Base-by-base conservation (phyloP, 768 basidiomycete species). In the Hortiboletus flavorubellus region DNA sequence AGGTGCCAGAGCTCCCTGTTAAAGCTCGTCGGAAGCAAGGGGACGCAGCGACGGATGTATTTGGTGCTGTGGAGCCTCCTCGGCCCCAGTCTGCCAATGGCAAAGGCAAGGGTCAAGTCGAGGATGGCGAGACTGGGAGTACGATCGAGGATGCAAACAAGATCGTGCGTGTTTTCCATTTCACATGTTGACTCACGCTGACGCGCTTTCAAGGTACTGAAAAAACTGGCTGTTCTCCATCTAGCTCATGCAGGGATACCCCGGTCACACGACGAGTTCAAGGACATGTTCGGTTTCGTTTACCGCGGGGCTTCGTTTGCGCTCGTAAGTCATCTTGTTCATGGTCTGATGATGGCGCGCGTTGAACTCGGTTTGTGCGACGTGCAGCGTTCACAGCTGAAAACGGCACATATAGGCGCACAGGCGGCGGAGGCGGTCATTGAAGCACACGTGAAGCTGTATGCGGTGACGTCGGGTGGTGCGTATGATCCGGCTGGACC, bases 61-160 rank as follows among this genome's bases (percentile, higher is more conserved):
- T 70, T 55, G 70, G 69, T 26, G 30, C 65, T 15, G 54, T 64
- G 30, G 60, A 55, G 12, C 68, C 62, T 42, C 58, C 54, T 35
- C 55, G n/a, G 29, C 39, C 48, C 8, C 51, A 10, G 42, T 33
- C 21, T 10, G 14, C 4, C 26, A 33, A 76, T 68, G 59, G 66
- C 34, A 79, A 77, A 52, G 73, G 63, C 34, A 80, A 75, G 66
- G 73, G 72, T 8, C 75, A 71, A 29, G 65, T 65, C 2, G 54
- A 45, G 7, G 55, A 64, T 9, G 34, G 34, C 16, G 68, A 65
- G 46, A 57, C 53, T 9, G 67, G 64, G 15, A 58, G 59, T 26
- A 59, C 73, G 52, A 61, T 81, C 40, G 86, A 88, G 71, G 79
- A 75, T 60, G 73, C 76, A 6, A 89, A 87, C 64, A 88, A 84